A percentile compares a stretch with the other conserved stretches of the same genome.
phyloP scores from a whole-genome alignment of 148 eudicot genomes.

The Selenicereus undatus region DNA sequence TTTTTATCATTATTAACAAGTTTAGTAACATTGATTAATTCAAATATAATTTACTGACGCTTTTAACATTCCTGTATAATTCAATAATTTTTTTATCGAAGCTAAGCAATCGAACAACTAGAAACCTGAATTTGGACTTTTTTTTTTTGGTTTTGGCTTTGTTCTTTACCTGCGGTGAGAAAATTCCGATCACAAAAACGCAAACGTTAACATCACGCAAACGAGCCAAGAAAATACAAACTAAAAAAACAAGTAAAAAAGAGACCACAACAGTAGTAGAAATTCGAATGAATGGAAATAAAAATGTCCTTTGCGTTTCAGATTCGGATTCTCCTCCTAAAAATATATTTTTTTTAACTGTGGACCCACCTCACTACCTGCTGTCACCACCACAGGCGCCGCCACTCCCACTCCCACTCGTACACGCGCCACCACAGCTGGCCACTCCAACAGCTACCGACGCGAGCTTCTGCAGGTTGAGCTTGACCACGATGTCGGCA shows the following conservation, averaged over 20 bases:
- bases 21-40: too few relatives aligned
- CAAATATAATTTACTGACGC: too few relatives aligned
- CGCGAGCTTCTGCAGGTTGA: slow-evolving; percentile 75
- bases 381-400: slow-evolving; percentile 14
- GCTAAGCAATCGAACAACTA: too few relatives aligned
- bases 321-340: slow-evolving; percentile 19
- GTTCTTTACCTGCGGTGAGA: background rate
- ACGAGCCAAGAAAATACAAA: background rate
- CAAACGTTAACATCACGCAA: background rate
- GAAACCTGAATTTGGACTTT: too few relatives aligned
- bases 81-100: too few relatives aligned
- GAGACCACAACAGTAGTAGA: background rate
- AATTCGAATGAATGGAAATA: background rate
- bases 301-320: slow-evolving; percentile 17
- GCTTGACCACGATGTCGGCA: slow-evolving; percentile 83
- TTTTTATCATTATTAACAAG: too few relatives aligned
- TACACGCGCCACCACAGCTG: slow-evolving; percentile 19
- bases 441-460: slow-evolving; percentile 40
- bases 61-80: too few relatives aligned
- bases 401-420: slow-evolving; percentile 9
- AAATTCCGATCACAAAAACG: background rate
- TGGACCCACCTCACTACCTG: slow-evolving; percentile 19
- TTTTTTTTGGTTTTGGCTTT: background rate
- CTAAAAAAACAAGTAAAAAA: background rate
- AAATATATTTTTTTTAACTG: background rate